Evolutionary conservation across 1,139 yeast species (phyloP), one percentile per base, ranked within the genome.

Genomic region (Taphrina wiesneri): DNA sequence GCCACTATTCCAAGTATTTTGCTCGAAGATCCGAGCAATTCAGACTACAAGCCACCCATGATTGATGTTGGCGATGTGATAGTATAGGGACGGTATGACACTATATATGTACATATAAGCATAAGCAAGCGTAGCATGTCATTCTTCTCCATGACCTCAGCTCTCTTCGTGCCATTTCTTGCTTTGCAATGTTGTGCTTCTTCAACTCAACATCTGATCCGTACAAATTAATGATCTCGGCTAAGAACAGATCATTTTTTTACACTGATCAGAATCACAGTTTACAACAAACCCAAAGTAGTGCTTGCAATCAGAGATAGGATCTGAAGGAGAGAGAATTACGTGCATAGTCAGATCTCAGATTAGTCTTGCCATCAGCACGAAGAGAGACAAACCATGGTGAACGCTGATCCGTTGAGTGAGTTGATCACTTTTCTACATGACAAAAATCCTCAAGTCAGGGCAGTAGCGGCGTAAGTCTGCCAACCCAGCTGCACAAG

Each of bases 401-500:
- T 53, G 41, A 30, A 62, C 19, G 56, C 56, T 3, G 54, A 49
- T 49, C 57, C 56, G n/a, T 51, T 62, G 21, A 23, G 41, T 5
- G 66, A 78, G 74, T 73, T 91, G 59, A 96, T 92, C 23, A 85
- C 82, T 60, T 92, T 93, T 76, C 81, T 93, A 69, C 97, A 90
- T 75, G 85, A 92, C 7, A 87, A 88, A 1, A 92, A 89, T 73
- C 87, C 90, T 2, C 88, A 90, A 7, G 90, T 91, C 34, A 85
- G 88, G 67, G 91, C 87, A 71, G 86, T 92, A 67, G 98, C 98
- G 0, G 79, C 92, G 64, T 60, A 11, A 39, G 57, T 43, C 21
- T 4, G 17, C 5, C n/a, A 21, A 5, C 7, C 47, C 11, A 19
- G 26, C 21, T 46, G 6, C 32, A 46, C n/a, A 21, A 23, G n/a